Conservation (phyloP, 2,329 filamentous ascomycete species). For the Hypoxylon sp. region DNA sequence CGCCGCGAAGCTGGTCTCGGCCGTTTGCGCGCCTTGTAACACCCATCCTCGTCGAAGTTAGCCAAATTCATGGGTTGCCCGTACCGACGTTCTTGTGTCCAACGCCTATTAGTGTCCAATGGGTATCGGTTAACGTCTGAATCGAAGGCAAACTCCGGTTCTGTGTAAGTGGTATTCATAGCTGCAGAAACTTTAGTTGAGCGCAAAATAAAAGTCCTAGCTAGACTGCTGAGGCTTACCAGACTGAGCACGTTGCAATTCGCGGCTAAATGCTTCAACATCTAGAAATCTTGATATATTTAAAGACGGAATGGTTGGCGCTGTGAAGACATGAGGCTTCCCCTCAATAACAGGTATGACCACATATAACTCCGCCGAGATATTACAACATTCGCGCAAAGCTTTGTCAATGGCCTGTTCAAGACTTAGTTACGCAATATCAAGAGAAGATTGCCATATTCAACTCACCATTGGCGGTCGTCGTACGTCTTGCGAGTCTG, state of each 20-base stretch:
- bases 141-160: conserved; percentile 37
- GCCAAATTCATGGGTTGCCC: conserved; percentile 37
- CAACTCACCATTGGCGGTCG: conserved; percentile 56
- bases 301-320: conserved; percentile 45
- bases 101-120: conserved; percentile 30
- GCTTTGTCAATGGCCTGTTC: conserved; percentile 64
- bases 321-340: conserved; percentile 55
- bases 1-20: conserved; percentile 53
- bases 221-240: conserved; percentile 51
- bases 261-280: conserved; percentile 56
- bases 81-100: conserved; percentile 35
- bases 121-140: conserved; percentile 33
- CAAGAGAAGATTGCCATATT: not conserved
- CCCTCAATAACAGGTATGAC: conserved; percentile 65
- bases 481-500: conserved; percentile 54
- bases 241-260: conserved; percentile 55
- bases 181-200: conserved; percentile 28
- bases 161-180: conserved; percentile 33
- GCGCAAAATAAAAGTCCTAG: conserved; percentile 1
- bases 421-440: conserved; percentile 33
- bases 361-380: conserved; percentile 65
- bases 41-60: conserved; percentile 48
- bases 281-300: conserved; percentile 61
- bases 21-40: conserved; percentile 55
- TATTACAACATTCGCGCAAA: conserved; percentile 64